Evolutionary conservation across 768 basidiomycete species (phyloP), one percentile per base, ranked within the genome.

Genomic region (Pholiota molesta): DNA sequence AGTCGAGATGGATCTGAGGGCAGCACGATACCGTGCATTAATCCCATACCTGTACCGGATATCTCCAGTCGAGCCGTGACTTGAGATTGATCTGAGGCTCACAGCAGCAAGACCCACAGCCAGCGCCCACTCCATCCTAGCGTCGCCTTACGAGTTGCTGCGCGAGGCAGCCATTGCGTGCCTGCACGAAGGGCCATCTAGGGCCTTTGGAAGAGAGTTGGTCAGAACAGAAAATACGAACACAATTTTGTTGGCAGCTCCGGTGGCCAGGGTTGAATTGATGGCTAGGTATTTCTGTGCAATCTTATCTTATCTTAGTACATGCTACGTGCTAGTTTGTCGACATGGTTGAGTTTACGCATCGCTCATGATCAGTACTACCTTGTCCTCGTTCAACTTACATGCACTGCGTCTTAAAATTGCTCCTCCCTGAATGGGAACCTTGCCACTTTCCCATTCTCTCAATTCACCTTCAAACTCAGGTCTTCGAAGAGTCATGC

Each of bases 51-150:
- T 68, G 59, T 64, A 59, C 73, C 77, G 77, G 76, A 78, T 75
- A 75, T 78, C 75, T 77, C 79, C 77, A 77, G 66, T 61, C 52
- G 54, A 61, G 66, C 71, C 69, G 71, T 72, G 69, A 71, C 71
- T 70, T 69, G 74, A 64, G 60, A 78, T 74, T 72, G 76, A 77
- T 74, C 78, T 72, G 57, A 72, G 75, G 53, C 74, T 73, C 26
- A 74, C 71, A 10, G 79, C 80, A 31, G 73, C 78, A 54, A 79
- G 66, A 40, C 79, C 78, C 57, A 77, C 77, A 23, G 77, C 75
- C 53, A 81, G 55, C 4, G 77, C 78, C 78, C 74, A 61, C 75
- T 73, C 77, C 76, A 79, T 70, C 74, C 70, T 37, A 79, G 52
- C 52, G 69, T 61, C 2, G 64, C 59, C 62, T 70, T 71, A 21